These are phyloP conservation scores for Metschnikowia amazonensis DNA, from an alignment of 805 yeast species.

Conservation along the genomic window DNA sequence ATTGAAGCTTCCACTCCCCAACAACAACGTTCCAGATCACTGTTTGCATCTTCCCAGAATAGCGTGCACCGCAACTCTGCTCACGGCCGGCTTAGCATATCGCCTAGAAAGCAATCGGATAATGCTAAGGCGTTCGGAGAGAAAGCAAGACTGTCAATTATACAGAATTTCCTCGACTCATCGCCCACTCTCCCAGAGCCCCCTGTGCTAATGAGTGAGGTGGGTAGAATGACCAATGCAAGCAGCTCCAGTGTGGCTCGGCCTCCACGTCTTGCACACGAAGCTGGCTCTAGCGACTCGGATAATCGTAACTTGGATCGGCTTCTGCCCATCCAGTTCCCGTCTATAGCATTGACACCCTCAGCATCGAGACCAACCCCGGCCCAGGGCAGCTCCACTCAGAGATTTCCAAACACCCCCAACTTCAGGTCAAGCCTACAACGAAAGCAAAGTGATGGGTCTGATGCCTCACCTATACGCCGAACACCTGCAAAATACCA, in stretches of 20 bases:
- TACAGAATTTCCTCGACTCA: conserved; percentile 35
- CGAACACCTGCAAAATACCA: background rate
- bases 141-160: conserved; percentile 25
- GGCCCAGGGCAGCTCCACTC: conserved; percentile 6
- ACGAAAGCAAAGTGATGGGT: conserved; percentile 1
- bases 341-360: conserved; percentile 11
- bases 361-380: conserved; percentile 1
- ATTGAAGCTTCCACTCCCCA: conserved; percentile 13
- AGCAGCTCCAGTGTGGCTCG: conserved; percentile 16
- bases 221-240: conserved; percentile 19
- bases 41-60: conserved; percentile 6
- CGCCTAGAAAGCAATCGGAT: conserved; percentile 5
- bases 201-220: conserved; percentile 37
- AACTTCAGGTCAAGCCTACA: conserved; percentile 6
- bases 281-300: conserved; percentile 6
- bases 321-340: conserved; percentile 17
- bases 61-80: background rate
- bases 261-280: background rate
- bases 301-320: conserved; percentile 10
- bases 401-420: conserved; percentile 14
- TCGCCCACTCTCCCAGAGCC: conserved; percentile 45
- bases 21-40: conserved; percentile 7
- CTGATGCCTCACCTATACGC: conserved; percentile 8
- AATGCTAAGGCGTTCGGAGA: conserved; percentile 26
- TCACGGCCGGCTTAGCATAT: conserved; percentile 7